Conservation (phyloP, 2,329 filamentous ascomycete species). For the Elsinoe necatrix region DNA sequence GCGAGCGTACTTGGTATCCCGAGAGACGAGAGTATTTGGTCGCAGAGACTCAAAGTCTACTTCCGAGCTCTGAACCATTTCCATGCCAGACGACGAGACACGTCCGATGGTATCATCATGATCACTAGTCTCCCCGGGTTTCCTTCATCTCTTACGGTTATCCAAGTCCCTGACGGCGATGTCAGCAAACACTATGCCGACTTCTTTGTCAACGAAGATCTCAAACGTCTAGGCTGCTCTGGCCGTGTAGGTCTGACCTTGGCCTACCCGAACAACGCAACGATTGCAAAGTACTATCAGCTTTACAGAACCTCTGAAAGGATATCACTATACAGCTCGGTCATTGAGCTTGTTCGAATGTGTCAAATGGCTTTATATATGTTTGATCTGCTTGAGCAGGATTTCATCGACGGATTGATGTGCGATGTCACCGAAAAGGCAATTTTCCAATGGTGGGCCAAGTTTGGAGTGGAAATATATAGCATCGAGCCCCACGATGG, state of each 20-base stretch:
- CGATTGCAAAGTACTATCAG: slow-evolving; percentile 83
- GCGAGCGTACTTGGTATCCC: slow-evolving; percentile 77
- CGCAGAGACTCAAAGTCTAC: slow-evolving; percentile 67
- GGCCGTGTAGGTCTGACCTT: slow-evolving; percentile 80
- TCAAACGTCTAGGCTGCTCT: slow-evolving; percentile 87
- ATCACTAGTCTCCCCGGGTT: slow-evolving; percentile 90
- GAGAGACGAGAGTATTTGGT: slow-evolving; percentile 71
- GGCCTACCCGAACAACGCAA: slow-evolving; percentile 66
- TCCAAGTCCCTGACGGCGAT: slow-evolving; percentile 79
- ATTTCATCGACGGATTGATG: slow-evolving; percentile 83
- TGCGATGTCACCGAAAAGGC: slow-evolving; percentile 90
- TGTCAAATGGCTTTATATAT: slow-evolving; percentile 83
- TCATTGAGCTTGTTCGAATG: slow-evolving; percentile 80
- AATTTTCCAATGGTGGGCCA: slow-evolving; percentile 91
- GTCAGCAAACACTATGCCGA: slow-evolving; percentile 67
- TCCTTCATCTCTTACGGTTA: slow-evolving; percentile 85
- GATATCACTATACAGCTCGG: slow-evolving; percentile 66
- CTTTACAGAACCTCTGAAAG: slow-evolving; percentile 81
- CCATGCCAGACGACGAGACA: slow-evolving; percentile 76
- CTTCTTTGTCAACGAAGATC: slow-evolving; percentile 88
- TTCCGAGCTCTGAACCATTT: slow-evolving; percentile 79
- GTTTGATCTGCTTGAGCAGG: slow-evolving; percentile 77
- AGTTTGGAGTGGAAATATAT: slow-evolving; percentile 85
- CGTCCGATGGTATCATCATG: slow-evolving; percentile 75
- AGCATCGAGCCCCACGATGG: slow-evolving; percentile 89